Percentiles rank a stretch among this genome's conserved stretches.
Evolutionary conservation across 164 flowering plant genomes (phyloP).

Genomic region (Stephania cephalantha): DNA sequence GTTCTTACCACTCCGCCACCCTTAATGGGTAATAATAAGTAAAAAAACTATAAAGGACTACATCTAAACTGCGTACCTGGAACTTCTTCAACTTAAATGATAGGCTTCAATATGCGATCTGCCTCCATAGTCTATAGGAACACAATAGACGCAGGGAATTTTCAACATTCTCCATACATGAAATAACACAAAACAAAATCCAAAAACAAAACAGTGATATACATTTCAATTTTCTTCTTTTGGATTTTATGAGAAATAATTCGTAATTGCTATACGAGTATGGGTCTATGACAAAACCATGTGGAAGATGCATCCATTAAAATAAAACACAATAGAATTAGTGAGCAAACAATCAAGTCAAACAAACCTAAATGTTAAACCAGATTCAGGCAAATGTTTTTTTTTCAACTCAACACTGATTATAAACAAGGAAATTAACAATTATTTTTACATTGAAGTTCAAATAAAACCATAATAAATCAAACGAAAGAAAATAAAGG

Average conservation of each 20-base stretch:
- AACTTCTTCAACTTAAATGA: conserved; percentile 74
- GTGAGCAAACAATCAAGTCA: background rate
- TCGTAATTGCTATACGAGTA: no score
- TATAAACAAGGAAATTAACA: background rate
- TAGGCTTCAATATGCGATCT: conserved; percentile 71
- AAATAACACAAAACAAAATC: background rate
- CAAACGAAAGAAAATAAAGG: no score
- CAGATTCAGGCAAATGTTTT: background rate
- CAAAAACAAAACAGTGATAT: background rate
- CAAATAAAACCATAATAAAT: background rate
- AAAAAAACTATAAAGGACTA: background rate
- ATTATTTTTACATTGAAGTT: background rate
- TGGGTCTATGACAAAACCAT: no score
- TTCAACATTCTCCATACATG: background rate
- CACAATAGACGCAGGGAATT: conserved; percentile 1
- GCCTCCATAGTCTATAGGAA: conserved; percentile 62
- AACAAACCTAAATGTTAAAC: background rate
- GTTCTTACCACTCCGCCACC: no score
- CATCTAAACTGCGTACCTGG: conserved; percentile 35
- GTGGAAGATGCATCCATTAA: background rate
- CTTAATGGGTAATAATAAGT: no score
- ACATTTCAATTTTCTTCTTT: background rate
- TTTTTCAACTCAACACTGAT: background rate
- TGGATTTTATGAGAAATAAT: background rate
- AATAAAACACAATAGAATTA: background rate